These are phyloP conservation scores for Psidium friedrichsthalianum DNA, from an alignment of 345 rosid species.

Conservation along the genomic window DNA sequence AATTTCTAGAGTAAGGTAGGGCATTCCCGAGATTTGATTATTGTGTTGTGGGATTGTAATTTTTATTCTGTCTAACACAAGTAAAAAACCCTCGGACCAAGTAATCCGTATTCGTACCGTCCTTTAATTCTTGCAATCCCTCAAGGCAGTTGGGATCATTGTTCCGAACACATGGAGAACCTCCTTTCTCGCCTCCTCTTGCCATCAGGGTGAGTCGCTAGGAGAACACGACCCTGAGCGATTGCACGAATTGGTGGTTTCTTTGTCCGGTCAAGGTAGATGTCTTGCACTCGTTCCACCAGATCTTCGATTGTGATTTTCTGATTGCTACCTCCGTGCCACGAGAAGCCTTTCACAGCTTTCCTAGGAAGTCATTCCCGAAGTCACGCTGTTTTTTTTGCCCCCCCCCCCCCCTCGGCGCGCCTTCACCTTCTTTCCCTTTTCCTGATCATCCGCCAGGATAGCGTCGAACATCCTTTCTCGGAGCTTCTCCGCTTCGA, in stretches of 20 bases:
- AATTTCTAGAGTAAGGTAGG: neutral
- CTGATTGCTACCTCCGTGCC: constrained; percentile 1
- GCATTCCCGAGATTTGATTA: neutral
- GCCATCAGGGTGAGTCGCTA: constrained; percentile 26
- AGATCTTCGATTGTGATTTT: constrained; percentile 16
- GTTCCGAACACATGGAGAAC: constrained; percentile 12
- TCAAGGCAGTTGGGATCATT: constrained; percentile 11
- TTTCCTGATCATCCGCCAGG: constrained; percentile 1
- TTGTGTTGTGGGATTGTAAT: neutral
- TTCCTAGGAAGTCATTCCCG: constrained; percentile 15
- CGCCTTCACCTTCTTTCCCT: constrained; percentile 5
- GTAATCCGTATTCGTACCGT: neutral
- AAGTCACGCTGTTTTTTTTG: neutral
- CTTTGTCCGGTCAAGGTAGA: constrained; percentile 21
- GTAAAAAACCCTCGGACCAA: neutral
- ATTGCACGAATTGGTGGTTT: constrained; percentile 5
- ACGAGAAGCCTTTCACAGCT: constrained; percentile 6
- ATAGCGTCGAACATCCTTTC: neutral
- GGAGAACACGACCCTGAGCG: constrained; percentile 9
- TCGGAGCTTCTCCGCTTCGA: constrained; percentile 1
- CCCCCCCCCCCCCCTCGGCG: no score
- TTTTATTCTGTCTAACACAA: neutral
- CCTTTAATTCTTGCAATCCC: constrained; percentile 15
- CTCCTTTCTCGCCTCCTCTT: constrained; percentile 30
- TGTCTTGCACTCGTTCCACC: constrained; percentile 27